phyloP scores from a whole-genome alignment of 169 alveolate genomes.

The Cystoisospora suis region DNA sequence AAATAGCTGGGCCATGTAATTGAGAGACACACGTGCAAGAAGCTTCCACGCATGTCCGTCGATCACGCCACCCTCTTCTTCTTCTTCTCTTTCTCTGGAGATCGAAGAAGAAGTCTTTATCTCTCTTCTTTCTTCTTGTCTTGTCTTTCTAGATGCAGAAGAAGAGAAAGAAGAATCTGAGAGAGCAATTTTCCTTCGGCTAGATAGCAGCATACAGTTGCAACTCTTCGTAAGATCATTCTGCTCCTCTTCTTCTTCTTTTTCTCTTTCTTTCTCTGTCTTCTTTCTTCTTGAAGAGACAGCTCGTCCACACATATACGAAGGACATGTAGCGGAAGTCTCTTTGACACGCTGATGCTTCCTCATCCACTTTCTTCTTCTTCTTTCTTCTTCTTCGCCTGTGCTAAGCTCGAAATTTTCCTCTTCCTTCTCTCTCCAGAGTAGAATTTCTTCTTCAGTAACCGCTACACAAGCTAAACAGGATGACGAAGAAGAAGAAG shows the following conservation, averaged over 20 bases:
- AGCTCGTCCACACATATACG: not conserved
- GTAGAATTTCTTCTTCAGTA: not conserved
- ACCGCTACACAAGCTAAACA: slow-evolving; percentile 38
- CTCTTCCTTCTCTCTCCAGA: not conserved
- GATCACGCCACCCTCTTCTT: not conserved
- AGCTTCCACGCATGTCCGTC: not conserved
- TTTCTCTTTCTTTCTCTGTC: not conserved
- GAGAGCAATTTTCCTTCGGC: not conserved
- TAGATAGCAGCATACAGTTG: not conserved
- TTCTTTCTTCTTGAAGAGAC: not conserved
- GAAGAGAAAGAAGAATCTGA: not conserved
- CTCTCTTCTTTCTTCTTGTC: no score
- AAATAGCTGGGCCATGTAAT: not conserved
- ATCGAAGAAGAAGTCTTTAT: not conserved
- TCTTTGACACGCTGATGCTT: not conserved
- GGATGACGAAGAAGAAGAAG: no score
- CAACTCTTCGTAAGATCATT: not conserved
- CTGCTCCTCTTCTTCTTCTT: not conserved
- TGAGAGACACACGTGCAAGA: not conserved
- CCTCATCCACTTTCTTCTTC: not conserved
- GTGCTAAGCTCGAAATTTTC: not conserved
- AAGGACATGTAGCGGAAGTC: not conserved
- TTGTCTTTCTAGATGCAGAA: not conserved
- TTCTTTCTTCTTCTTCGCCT: not conserved
- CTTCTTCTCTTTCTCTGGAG: not conserved